These are phyloP conservation scores for Eutrema yunnanense DNA, from an alignment of 345 rosid species.

Conservation along the genomic window DNA sequence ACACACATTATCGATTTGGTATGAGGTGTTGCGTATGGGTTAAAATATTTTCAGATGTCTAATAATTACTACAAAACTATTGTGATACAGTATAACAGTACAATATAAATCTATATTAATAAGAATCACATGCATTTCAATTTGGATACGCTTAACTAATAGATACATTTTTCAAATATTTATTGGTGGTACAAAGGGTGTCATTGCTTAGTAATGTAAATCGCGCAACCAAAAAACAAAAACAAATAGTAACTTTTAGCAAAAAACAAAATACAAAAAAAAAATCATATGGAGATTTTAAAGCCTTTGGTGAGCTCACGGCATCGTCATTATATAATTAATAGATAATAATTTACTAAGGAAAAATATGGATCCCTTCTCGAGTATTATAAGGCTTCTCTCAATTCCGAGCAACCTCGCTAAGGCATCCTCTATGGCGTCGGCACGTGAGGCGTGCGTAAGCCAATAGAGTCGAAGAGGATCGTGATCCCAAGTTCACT, in stretches of 20 bases:
- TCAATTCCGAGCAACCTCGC: no score
- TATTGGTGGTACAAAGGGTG: background rate
- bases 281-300: background rate
- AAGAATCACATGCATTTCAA: background rate
- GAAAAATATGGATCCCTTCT: no score
- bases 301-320: background rate
- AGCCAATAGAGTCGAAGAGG: no score
- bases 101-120: background rate
- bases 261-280: no score
- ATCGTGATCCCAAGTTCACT: no score
- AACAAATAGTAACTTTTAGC: no score
- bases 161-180: background rate
- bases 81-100: background rate
- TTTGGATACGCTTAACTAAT: background rate
- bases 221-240: no score
- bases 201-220: background rate
- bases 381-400: no score
- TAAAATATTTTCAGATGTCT: background rate
- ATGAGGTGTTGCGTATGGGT: slow-evolving; percentile 12
- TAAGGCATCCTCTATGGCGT: no score
- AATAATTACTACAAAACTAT: slow-evolving; percentile 15
- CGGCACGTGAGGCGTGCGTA: no score
- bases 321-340: background rate
- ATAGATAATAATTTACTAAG: no score
- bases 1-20: slow-evolving; percentile 11